Evolutionary conservation across 805 yeast species (phyloP), one percentile per base, ranked within the genome.

Genomic region (Ascoidea asiatica): DNA sequence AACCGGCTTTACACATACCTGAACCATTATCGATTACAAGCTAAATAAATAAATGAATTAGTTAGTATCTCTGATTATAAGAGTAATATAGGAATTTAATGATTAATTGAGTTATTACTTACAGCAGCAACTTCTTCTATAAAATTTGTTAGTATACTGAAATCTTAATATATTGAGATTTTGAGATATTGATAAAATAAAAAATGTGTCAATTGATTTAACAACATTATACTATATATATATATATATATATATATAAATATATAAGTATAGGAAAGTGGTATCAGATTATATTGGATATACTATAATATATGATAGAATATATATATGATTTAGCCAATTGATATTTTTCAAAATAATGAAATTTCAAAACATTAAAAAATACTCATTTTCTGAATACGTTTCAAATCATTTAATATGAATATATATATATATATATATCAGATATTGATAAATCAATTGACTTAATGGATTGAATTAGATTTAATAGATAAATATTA

Each of bases 1-100:
- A 92, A 73, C 98, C 98, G 90, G 98, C 98, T 71, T 92, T 92
- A 82, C 98, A 92, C 97, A 92, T 92, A 80, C 98, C 98, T 66
- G 98, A 92, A 77, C 98, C 98, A 75, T 90, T 90, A 71, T 90
- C 98, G 74, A 90, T 90, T 75, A 90, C 97, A 29, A 48, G 50
- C 50, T 47, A 43, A 4, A 39, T 35, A 46, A 22, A 29, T 8
- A 29, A 29, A 29, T 2, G 2, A 29, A 2, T 29, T 29, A 29
- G 21, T 13, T 18, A 19, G 46, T 44, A 40, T 40, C 40, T 40
- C 36, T 33, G 18, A 11, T 13, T 6, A 5, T 21, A 8, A 37
- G 19, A 42, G 20, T 22, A 8, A 13, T 35, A 13, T 41, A 19
- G n/a, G 13, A 35, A 17, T 29, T 8, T 5, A 8, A 8, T 8